phyloP scores from a whole-genome alignment of 371 early-diverging fungal species.

The Haplosporangium sp. region DNA sequence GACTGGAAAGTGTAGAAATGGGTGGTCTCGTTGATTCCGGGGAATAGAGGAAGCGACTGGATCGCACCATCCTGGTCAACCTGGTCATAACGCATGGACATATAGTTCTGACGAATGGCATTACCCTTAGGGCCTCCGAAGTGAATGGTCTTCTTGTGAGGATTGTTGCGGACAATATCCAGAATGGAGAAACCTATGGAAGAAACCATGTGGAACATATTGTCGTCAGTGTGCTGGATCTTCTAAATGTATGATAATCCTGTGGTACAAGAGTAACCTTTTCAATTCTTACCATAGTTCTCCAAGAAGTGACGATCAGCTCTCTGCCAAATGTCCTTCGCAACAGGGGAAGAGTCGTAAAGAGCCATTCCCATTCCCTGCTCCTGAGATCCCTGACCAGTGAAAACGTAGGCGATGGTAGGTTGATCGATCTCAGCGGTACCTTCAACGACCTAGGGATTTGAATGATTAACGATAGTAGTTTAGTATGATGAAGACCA shows the following conservation, averaged over 20 bases:
- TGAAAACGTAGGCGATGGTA: slow-evolving; percentile 92
- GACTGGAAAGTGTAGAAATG: slow-evolving; percentile 91
- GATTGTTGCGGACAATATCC: slow-evolving; percentile 94
- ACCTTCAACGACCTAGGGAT: slow-evolving; percentile 84
- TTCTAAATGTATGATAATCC: not conserved
- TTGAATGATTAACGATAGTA: too few species aligned
- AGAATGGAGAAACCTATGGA: slow-evolving; percentile 82
- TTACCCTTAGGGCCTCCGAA: slow-evolving; percentile 95
- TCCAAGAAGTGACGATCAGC: slow-evolving; percentile 91
- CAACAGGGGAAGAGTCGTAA: slow-evolving; percentile 85
- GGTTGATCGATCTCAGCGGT: slow-evolving; percentile 95
- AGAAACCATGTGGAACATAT: not conserved
- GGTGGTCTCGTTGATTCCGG: slow-evolving; percentile 85
- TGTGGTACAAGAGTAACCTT: not conserved
- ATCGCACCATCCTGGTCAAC: slow-evolving; percentile 78
- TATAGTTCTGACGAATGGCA: slow-evolving; percentile 89
- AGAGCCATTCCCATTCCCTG: slow-evolving; percentile 97
- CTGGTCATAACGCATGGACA: slow-evolving; percentile 91
- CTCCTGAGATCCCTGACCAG: slow-evolving; percentile 97
- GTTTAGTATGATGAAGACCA: too few species aligned
- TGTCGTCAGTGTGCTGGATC: not conserved
- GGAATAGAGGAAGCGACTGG: slow-evolving; percentile 89
- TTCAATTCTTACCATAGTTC: slow-evolving; percentile 70
- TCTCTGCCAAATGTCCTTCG: slow-evolving; percentile 92
- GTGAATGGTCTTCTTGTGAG: slow-evolving; percentile 89